Conservation (phyloP, 2,329 filamentous ascomycete species). For the Arthrobotrys sphaeroides region DNA sequence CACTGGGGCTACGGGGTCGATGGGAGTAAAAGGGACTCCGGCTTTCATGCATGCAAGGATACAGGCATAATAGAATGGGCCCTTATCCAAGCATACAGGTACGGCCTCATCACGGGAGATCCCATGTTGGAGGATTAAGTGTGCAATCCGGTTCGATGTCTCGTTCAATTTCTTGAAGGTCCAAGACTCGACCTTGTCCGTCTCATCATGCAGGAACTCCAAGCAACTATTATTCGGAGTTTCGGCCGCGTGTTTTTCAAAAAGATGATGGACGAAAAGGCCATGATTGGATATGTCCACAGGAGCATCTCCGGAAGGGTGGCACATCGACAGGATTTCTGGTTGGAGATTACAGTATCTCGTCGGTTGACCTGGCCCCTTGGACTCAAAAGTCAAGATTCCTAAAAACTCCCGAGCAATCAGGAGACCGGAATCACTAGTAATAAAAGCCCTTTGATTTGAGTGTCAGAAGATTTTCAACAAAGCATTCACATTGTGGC, state of each 20-base stretch:
- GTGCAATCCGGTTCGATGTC: slow-evolving; percentile 56
- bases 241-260: slow-evolving; percentile 60
- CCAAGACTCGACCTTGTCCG: slow-evolving; percentile 59
- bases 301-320: slow-evolving; percentile 38
- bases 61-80: slow-evolving; percentile 57
- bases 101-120: slow-evolving; percentile 56
- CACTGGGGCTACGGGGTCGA: slow-evolving; percentile 56
- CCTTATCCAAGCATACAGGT: slow-evolving; percentile 57
- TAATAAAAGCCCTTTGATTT: slow-evolving; percentile 21
- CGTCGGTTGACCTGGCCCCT: not conserved
- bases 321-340: slow-evolving; percentile 40
- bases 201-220: slow-evolving; percentile 60
- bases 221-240: slow-evolving; percentile 60
- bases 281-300: slow-evolving; percentile 19
- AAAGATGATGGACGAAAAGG: slow-evolving; percentile 60
- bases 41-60: slow-evolving; percentile 58
- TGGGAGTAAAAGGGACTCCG: slow-evolving; percentile 58
- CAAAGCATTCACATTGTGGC: not conserved
- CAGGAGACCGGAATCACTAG: slow-evolving; percentile 31
- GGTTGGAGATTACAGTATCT: slow-evolving; percentile 25
- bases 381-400: slow-evolving; percentile 21
- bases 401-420: slow-evolving; percentile 32
- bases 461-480: not conserved
- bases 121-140: slow-evolving; percentile 54
- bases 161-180: slow-evolving; percentile 56